These are phyloP conservation scores for Gracilaria vermiculophylla DNA, from an alignment of 23 red algal genomes.

Conservation along the genomic window DNA sequence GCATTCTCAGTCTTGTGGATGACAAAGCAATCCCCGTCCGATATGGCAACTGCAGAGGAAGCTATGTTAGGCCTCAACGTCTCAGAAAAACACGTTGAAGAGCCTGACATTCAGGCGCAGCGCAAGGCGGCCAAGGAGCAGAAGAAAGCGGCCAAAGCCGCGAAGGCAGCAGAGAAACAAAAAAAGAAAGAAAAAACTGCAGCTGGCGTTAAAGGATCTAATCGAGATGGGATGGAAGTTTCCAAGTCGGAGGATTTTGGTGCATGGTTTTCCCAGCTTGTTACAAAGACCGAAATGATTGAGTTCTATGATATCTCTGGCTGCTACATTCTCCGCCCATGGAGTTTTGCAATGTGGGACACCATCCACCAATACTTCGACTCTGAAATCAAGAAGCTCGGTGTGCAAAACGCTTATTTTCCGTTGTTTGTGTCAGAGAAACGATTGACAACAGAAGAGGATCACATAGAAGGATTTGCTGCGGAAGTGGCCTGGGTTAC, in stretches of 20 bases:
- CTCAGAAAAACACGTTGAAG: neutral
- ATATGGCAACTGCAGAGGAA: slow-evolving; percentile 49
- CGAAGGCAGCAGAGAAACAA: slow-evolving; percentile 29
- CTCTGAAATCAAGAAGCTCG: slow-evolving; percentile 89
- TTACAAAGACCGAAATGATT: slow-evolving; percentile 97
- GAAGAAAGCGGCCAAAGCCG: slow-evolving; percentile 50
- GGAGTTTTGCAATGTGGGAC: slow-evolving; percentile 95
- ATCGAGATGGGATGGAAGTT: slow-evolving; percentile 86
- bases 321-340: slow-evolving; percentile 97
- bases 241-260: slow-evolving; percentile 87
- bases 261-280: slow-evolving; percentile 87
- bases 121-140: slow-evolving; percentile 40
- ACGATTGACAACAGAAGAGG: slow-evolving; percentile 81
- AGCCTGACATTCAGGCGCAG: neutral
- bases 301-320: slow-evolving; percentile 98
- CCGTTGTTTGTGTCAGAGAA: slow-evolving; percentile 89
- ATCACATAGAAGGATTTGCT: slow-evolving; percentile 98
- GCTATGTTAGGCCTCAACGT: slow-evolving; percentile 40
- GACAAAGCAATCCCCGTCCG: neutral
- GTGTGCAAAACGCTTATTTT: slow-evolving; percentile 98
- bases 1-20: neutral
- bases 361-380: slow-evolving; percentile 87
- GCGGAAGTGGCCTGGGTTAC: slow-evolving; percentile 99
- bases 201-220: slow-evolving; percentile 50
- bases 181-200: slow-evolving; percentile 34